Evolutionary conservation across 2,329 filamentous ascomycete genomes (phyloP).

Genomic region (Beauveria scarabaeidicola): DNA sequence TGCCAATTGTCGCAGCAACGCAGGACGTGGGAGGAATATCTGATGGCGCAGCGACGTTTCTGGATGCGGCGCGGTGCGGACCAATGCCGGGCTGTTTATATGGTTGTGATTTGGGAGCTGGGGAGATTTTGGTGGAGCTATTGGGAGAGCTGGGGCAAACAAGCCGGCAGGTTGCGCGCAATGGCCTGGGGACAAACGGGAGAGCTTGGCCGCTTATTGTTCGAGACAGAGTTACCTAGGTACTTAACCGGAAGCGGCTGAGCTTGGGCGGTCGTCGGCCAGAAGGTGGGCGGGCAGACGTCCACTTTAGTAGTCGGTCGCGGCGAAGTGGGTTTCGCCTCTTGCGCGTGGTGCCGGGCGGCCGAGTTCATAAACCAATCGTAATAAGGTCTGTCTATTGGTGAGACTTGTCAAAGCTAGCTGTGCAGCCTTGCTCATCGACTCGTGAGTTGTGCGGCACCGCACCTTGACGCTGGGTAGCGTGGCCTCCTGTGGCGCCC

Average conservation of each 20-base stretch:
- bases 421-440: conserved; percentile 4
- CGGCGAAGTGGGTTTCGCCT: conserved; percentile 7
- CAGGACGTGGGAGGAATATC: neutral
- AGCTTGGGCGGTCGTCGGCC: neutral
- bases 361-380: conserved; percentile 3
- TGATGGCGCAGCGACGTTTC: neutral
- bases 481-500: neutral
- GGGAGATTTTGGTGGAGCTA: conserved; percentile 3
- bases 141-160: neutral
- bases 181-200: neutral
- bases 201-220: neutral
- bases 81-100: conserved; percentile 6
- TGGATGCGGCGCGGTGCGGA: conserved; percentile 7
- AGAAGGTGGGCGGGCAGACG: conserved; percentile 4
- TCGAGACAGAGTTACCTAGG: neutral
- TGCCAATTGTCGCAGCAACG: neutral
- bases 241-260: conserved; percentile 8
- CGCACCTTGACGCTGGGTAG: neutral
- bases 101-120: neutral
- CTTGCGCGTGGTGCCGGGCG: neutral
- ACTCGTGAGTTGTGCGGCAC: neutral
- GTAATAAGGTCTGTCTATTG: neutral
- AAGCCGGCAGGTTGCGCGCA: neutral
- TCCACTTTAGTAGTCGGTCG: conserved; percentile 8
- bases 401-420: neutral